Evolutionary conservation across 257 asterid species (phyloP), one percentile per base, ranked within the genome.

Genomic region (Anisodus acutangulus): DNA sequence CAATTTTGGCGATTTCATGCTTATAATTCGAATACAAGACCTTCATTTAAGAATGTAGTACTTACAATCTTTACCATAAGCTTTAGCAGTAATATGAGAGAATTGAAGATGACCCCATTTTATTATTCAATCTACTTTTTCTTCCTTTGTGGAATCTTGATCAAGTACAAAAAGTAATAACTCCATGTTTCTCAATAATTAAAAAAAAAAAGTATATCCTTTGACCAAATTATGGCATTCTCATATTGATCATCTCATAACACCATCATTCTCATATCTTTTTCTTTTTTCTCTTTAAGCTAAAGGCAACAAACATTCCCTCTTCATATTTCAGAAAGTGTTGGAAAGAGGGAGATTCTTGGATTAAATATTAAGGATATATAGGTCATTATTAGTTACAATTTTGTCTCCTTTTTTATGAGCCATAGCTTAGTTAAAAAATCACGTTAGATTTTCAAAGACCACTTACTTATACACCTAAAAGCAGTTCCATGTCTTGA

Each of bases 261-360:
- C 83, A 71, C 72, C 79, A 79, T 84, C 84, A 87, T 87, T 87
- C 82, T 74, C 31, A 51, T 72, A 47, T 22, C 9, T 43, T 68
- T 13, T 57, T 81, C 74, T 72, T 83, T 84, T 51, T 63, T 60
- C 49, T 68, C 83, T 76, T 69, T 87, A 66, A 26, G 74, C 19
- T 57, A 64, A 82, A 83, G 88, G 87, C 66, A 86, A 81, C 85
- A 78, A 78, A 89, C 90, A 87, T 84, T 88, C 90, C 87, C 84
- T 86, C 88, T 16, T 85, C 72, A 68, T 84, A 84, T 54, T 81
- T 87, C 88, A 83, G 39, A 80, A 86, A 83, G 84, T 74, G 70
- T 2, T 59, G 58, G 68, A 74, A n/a, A 51, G 87, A 63, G 31
- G 22, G 78, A 63, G 84, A 81, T 47, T 6, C 72, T 83, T 71